These are phyloP conservation scores for Pichia kudriavzevii DNA, from an alignment of 1,139 yeast genomes.

Conservation along the genomic window DNA sequence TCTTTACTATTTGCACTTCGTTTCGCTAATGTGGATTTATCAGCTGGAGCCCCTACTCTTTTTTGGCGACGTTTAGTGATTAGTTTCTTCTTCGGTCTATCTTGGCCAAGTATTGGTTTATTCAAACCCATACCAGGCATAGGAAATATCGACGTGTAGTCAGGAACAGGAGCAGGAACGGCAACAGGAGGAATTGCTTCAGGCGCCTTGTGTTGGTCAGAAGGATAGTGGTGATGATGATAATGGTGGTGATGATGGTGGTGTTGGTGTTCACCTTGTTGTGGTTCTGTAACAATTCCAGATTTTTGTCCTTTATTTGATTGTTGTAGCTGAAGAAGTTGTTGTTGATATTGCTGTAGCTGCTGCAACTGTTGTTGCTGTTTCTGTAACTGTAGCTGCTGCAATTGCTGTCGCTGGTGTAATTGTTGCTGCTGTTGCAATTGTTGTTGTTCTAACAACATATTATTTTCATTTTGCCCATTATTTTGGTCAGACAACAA, in stretches of 20 bases:
- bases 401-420: constrained; percentile 4
- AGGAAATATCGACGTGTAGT: constrained; percentile 19
- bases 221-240: constrained; percentile 3
- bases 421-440: constrained; percentile 7
- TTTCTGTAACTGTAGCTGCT: constrained; percentile 1
- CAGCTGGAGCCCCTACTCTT: constrained; percentile 3
- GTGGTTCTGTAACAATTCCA: neutral
- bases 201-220: constrained; percentile 1
- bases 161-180: constrained; percentile 6
- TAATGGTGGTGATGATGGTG: constrained; percentile 9
- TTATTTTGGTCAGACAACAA: no score
- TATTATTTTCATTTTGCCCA: no score
- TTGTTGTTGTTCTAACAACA: constrained; percentile 3
- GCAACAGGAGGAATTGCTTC: neutral
- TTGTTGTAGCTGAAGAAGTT: constrained; percentile 1
- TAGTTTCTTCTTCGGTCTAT: constrained; percentile 13
- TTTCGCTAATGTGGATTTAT: constrained; percentile 1
- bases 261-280: constrained; percentile 2
- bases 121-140: constrained; percentile 21
- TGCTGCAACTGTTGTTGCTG: neutral
- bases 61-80: constrained; percentile 15
- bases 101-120: constrained; percentile 9
- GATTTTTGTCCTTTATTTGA: neutral
- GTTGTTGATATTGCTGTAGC: neutral
- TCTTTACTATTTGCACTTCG: constrained; percentile 3